A percentile compares a stretch with the other conserved stretches of the same genome.
phyloP scores from a whole-genome alignment of 2,329 filamentous ascomycete genomes.

The Boeremia exigua region DNA sequence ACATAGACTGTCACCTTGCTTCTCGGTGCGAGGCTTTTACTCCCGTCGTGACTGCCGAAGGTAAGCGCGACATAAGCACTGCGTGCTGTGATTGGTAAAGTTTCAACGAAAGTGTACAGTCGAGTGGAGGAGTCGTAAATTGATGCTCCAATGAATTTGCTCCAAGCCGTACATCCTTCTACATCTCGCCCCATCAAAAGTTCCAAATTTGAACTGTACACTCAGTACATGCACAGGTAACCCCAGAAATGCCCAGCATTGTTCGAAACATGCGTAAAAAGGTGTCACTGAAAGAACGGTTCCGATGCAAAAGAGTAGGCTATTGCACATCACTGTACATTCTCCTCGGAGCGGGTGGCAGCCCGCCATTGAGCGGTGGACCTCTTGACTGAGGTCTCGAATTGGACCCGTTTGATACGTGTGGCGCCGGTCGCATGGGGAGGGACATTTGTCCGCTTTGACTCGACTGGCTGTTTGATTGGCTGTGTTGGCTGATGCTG shows the following conservation, averaged over 20 bases:
- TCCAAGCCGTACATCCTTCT: conserved; percentile 4
- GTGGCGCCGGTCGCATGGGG: conserved; percentile 54
- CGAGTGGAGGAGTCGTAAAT: not conserved
- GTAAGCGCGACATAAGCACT: not conserved
- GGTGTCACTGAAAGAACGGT: not conserved
- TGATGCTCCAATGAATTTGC: conserved; percentile 8
- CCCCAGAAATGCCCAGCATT: conserved; percentile 6
- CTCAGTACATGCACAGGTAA: conserved; percentile 1
- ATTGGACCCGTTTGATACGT: conserved; percentile 35
- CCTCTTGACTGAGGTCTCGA: conserved; percentile 33
- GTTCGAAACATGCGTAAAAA: conserved; percentile 6
- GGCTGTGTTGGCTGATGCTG: conserved; percentile 40
- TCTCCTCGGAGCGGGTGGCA: conserved; percentile 39
- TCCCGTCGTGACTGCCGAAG: not conserved
- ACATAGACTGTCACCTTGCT: not conserved
- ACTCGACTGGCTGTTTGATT: conserved; percentile 18
- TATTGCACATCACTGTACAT: conserved; percentile 44
- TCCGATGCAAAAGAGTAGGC: not conserved
- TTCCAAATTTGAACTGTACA: conserved; percentile 7
- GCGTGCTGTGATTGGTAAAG: not conserved
- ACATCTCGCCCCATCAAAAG: conserved; percentile 7
- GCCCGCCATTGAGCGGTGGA: conserved; percentile 30
- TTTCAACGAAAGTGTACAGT: not conserved
- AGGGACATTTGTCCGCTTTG: conserved; percentile 46
- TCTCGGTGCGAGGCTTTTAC: not conserved